Base-by-base conservation (phyloP, 2,329 filamentous ascomycete species). In the Colletotrichum zoysiae region DNA sequence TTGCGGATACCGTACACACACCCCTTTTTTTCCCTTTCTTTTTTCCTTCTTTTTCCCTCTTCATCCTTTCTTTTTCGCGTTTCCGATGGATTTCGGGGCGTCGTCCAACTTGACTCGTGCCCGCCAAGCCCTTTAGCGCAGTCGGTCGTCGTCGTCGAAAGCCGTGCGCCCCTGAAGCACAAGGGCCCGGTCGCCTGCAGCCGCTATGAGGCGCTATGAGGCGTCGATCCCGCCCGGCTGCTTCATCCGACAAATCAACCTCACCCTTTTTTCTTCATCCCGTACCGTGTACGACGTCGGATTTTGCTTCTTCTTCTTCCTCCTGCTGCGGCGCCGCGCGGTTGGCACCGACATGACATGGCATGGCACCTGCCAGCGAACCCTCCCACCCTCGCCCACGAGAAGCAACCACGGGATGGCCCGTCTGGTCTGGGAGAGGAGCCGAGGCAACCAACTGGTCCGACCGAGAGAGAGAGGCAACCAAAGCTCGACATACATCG, bases 111-210 rank as follows among this genome's bases (percentile, higher is more conserved):
- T 63, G 64, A 56, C 64, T 67, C 40, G 23, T 59, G 46, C 35
- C 35, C 33, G 69, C 69, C 65, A 71, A 71, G 69, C 53, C 58
- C 65, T 20, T 63, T 69, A 69, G 65, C 55, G 58, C 57, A 40
- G 50, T 35, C n/a, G n/a, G n/a, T n/a, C n/a, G n/a, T n/a, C n/a
- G n/a, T n/a, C 67, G 63, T 18, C 44, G 26, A 33, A 69, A 53
- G 30, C 30, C 30, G 30, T 30, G 55, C 30, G 59, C 44, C 42
- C 18, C 18, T 58, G 56, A 42, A 8, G 33, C 23, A 20, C 7
- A 7, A 4, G 59, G 16, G 58, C 30, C 30, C 46, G n/a, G 42
- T 9, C 35, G 65, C 12, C 23, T 16, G 67, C 55, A 23, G 55
- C 63, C 62, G 63, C 56, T 66, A 60, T 67, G 30, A 30, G 30